Evolutionary conservation across 2,329 filamentous ascomycete species (phyloP), one percentile per base, ranked within the genome.

Genomic region (Drechslerella stenobrocha): DNA sequence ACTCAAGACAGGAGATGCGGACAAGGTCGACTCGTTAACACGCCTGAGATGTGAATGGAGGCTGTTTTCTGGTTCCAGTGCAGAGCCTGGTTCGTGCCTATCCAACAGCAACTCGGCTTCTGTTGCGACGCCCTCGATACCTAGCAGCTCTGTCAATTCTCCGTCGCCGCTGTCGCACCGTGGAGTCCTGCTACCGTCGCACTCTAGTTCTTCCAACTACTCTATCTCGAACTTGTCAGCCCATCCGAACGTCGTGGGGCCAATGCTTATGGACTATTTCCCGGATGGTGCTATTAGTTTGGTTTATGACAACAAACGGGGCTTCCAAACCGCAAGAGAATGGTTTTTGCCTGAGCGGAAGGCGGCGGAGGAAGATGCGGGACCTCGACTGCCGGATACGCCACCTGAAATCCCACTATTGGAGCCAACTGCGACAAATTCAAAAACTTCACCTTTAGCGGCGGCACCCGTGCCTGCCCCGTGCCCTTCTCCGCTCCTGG

Each of bases 1-100:
- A n/a, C 58, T 73, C 24, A 73, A 73, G 42, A 71, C 72, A 22
- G 72, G 71, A 44, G 69, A 66, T 18, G 70, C 72, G 22, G 71
- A 73, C 32, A 72, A 73, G 24, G 67, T 73, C 7, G 72, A 73
- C 44, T 73, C 72, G 28, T 52, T 73, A 32, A 71, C 72, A 44
- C 69, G 72, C 18, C 70, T 73, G 18, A 71, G 72, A 32, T 70
- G 71, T 55, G 72, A 73, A 61, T 73, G 72, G 72, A 73, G 70
- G 44, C 57, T 73, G 13, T 70, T 73, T 52, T 73, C 72, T 8
- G 70, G 69, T 9, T 47, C 52, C 23, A 46, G 55, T 30, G 46
- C 57, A 3, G 64, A 69, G 9, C 55, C 48, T 26, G 55, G 63
- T 9, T 55, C 64, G 13, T n/a, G 18, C 23, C 34, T 34, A 48